Base-by-base conservation (phyloP, 495 filamentous ascomycete genomes). In the Aspergillus sclerotiicarbonarius region DNA sequence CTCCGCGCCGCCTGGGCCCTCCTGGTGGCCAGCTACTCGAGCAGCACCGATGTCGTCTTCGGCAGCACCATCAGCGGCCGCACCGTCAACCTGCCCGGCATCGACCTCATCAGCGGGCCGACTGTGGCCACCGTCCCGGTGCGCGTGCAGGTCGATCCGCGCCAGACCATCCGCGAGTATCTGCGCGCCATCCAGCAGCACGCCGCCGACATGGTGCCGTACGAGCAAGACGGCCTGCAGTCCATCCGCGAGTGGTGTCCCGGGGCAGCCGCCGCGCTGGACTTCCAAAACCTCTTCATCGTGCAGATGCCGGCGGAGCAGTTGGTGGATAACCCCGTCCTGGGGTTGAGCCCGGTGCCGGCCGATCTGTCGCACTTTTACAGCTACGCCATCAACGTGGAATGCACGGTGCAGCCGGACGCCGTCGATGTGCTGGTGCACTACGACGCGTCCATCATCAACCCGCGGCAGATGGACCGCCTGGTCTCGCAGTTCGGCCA, bases 91-190 rank as follows among this genome's bases (percentile, higher is more conserved):
- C 71, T 86, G 8, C 62, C 70, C 10, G 79, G 76, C 2, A 72
- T 85, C 1, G 76, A 81, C 43, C 65, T 76, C 32, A 80, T 86
- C 16, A 71, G 79, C 33, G 85, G 83, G 0, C 80, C 85, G 0
- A 81, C 81, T 51, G 78, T 87, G 51, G 74, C 84, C 0, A 87
- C 84, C 0, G 71, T 86, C 16, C 85, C 85, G 0, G 59, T 84
- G n/a, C 72, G 82, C 4, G 65, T 82, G 10, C 51, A 52, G 13
- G 31, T 81, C 25, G 51, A 73, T 16, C 15, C 41, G 33, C 19
- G 58, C 13, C 39, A 57, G 7, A 58, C 56, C 0, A 62, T 81
- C 19, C 9, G 21, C 6, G 61, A 76, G 4, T 62, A 60, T 58
- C 67, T 86, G 8, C 63, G 74, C 39, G 46, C 64, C 0, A 70